A percentile compares a stretch with the other conserved stretches of the same genome.
These are phyloP conservation scores for Trichosanthes cucumerina DNA, from an alignment of 306 rosid species.

Conservation along the genomic window DNA sequence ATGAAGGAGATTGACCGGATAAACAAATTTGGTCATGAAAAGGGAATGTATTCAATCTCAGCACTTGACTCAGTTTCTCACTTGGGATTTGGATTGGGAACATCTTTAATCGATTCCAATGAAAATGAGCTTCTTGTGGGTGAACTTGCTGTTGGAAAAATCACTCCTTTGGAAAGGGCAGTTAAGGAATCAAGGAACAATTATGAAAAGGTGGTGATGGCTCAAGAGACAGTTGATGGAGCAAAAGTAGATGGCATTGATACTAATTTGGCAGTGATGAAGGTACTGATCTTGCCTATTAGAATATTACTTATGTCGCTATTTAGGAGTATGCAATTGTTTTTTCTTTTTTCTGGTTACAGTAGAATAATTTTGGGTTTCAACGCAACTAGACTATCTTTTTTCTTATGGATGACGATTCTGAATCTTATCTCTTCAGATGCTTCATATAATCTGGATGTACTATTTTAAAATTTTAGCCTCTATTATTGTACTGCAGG, in stretches of 20 bases:
- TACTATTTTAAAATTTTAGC: neutral
- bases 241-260: conserved; percentile 96
- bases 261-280: conserved; percentile 89
- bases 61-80: conserved; percentile 69
- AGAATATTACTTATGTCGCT: neutral
- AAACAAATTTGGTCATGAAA: conserved; percentile 27
- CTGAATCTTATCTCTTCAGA: neutral
- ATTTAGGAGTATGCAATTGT: neutral
- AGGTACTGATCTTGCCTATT: conserved; percentile 37
- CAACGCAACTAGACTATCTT: neutral
- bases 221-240: conserved; percentile 84
- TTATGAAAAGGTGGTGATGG: conserved; percentile 72
- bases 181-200: conserved; percentile 64
- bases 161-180: conserved; percentile 62
- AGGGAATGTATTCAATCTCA: conserved; percentile 70
- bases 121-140: conserved; percentile 68
- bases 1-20: conserved; percentile 30
- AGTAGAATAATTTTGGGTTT: neutral
- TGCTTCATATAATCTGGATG: neutral
- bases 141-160: conserved; percentile 84
- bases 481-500: conserved; percentile 37
- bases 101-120: conserved; percentile 41
- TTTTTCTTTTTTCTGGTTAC: neutral
- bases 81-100: conserved; percentile 65
- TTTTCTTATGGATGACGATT: neutral